These are phyloP conservation scores for Hemisphaericaspora xylanilytica DNA, from an alignment of 1,139 yeast genomes.

Conservation along the genomic window DNA sequence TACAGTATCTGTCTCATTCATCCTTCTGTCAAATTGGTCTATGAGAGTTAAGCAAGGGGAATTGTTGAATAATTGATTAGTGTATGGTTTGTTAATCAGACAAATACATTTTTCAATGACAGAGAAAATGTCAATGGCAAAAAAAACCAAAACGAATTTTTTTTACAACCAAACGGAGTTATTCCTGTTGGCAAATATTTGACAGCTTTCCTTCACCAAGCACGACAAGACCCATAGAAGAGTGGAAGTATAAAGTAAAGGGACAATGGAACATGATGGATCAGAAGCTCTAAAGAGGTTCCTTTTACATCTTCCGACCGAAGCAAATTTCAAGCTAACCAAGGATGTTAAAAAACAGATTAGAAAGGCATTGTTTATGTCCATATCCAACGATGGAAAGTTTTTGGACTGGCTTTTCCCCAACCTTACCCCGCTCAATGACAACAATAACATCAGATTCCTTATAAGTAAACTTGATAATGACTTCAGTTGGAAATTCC, in stretches of 20 bases:
- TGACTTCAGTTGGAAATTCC: conserved; percentile 38
- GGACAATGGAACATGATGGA: conserved; percentile 5
- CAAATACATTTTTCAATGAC: too few species aligned
- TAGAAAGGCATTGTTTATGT: conserved; percentile 48
- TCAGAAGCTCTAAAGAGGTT: conserved; percentile 20
- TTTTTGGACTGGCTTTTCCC: conserved; percentile 54
- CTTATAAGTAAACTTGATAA: conserved; percentile 25
- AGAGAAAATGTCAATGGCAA: too few species aligned
- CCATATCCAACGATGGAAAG: conserved; percentile 51
- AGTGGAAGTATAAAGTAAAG: neutral
- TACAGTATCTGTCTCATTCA: neutral
- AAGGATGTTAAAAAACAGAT: conserved; percentile 38
- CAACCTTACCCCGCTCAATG: conserved; percentile 5
- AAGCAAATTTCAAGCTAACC: conserved; percentile 33
- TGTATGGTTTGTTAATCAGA: too few species aligned
- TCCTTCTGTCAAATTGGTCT: neutral
- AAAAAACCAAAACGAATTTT: neutral
- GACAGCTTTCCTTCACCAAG: neutral
- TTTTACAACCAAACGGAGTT: conserved; percentile 1
- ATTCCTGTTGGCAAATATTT: neutral
- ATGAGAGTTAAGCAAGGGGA: too few species aligned
- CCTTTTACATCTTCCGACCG: conserved; percentile 34
- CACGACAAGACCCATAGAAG: neutral
- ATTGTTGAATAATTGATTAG: too few species aligned
- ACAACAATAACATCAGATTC: conserved; percentile 4